Evolutionary conservation across 129 eudicot species (phyloP), one percentile per base, ranked within the genome.

Genomic region (Helichrysum umbraculigerum): DNA sequence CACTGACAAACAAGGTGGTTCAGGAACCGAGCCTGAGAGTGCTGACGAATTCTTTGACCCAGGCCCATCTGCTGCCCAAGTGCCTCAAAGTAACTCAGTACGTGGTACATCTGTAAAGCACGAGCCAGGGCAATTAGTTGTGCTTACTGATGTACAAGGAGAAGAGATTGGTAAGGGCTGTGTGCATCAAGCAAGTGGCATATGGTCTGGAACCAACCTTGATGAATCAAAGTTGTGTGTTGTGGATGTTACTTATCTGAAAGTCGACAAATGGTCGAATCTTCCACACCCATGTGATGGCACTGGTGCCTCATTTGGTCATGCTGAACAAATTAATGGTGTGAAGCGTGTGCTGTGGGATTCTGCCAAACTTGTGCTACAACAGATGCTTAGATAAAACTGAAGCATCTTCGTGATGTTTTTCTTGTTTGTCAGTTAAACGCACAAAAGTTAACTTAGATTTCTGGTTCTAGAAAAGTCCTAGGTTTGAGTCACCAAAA

Each of bases 291-390:
- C 96, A 5, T 78, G 84, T 67, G 85, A 81, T 60, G 89, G 66
- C 64, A 83, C 88, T 0, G 93, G 94, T 42, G 76, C 73, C 30
- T 75, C 98, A 8, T 86, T 79, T 73, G 88, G 77, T 54, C 82
- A 90, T 62, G 83, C 91, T 32, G 85, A 86, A 68, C 76, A 68
- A 44, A 82, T 42, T 7, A 65, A 82, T 12, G 90, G 92, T 0
- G 62, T 71, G n/a, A 86, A 83, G 78, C 72, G 94, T 71, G 93
- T 92, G 3, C 68, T 92, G 68, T 90, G 98, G 98, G 92, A 89
- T 70, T 51, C 86, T 5, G 75, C 63, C 57, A 88, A 86, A 60
- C 83, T 86, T 70, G 67, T 61, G 56, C 10, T 54, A 44, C 71
- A 83, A 78, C 84, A 78, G 74, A 73, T 66, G 52, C 70, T 84